These are phyloP conservation scores for Calonectria fujianensis DNA, from an alignment of 2,329 filamentous ascomycete species.

Conservation along the genomic window DNA sequence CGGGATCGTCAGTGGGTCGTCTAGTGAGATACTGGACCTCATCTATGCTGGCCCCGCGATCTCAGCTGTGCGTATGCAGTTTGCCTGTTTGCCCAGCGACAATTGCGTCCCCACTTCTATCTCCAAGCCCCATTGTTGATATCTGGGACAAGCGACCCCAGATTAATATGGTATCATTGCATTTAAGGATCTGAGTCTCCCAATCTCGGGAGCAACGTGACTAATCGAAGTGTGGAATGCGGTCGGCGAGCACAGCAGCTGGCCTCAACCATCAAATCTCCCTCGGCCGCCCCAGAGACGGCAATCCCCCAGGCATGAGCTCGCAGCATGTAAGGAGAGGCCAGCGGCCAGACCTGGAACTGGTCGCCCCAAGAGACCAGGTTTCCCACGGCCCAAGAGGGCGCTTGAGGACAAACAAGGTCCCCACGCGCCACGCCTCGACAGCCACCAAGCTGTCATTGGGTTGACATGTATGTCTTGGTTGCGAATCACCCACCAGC, in stretches of 20 bases:
- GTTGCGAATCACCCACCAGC: constrained; percentile 13
- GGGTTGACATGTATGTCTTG: constrained; percentile 22
- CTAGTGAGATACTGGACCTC: constrained; percentile 4
- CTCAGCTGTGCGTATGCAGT: constrained; percentile 23
- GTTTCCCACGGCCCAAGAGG: constrained; percentile 16
- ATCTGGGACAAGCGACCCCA: not conserved
- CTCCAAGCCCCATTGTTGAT: not conserved
- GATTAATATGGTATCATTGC: not conserved
- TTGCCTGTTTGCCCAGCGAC: constrained; percentile 8
- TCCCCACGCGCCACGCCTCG: not conserved
- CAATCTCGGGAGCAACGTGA: not conserved
- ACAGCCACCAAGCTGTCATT: constrained; percentile 20
- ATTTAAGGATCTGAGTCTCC: constrained; percentile 7
- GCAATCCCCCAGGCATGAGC: not conserved
- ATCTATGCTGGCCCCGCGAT: constrained; percentile 11
- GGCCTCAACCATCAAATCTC: constrained; percentile 18
- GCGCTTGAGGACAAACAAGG: constrained; percentile 8
- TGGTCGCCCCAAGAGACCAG: constrained; percentile 27
- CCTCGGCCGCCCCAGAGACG: constrained; percentile 8
- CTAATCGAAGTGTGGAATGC: constrained; percentile 6
- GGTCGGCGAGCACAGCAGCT: not conserved
- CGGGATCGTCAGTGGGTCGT: constrained; percentile 9
- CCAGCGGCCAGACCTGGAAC: not conserved
- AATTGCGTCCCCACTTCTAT: constrained; percentile 8
- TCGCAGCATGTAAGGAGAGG: constrained; percentile 1